phyloP scores from a whole-genome alignment of 768 basidiomycete species.

The Lentinula lateritia region DNA sequence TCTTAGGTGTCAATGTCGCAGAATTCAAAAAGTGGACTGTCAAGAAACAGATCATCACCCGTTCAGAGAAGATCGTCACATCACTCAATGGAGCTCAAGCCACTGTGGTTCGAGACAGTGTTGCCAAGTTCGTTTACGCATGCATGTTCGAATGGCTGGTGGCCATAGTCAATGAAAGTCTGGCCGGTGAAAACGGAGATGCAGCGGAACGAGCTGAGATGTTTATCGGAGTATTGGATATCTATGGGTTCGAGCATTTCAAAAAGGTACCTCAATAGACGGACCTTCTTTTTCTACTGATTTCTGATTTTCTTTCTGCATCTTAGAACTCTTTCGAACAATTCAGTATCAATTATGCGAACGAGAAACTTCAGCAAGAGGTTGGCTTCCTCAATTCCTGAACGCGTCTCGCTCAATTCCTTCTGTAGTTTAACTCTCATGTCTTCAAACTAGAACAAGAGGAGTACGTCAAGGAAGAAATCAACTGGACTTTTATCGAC shows the following conservation, averaged over 20 bases:
- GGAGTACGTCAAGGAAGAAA: slow-evolving; percentile 97
- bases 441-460: slow-evolving; percentile 99
- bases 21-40: slow-evolving; percentile 99
- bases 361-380: slow-evolving; percentile 97
- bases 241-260: slow-evolving; percentile 96
- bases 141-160: slow-evolving; percentile 99
- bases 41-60: slow-evolving; percentile 95
- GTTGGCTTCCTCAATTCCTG: slow-evolving; percentile 31
- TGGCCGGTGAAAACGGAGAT: slow-evolving; percentile 92
- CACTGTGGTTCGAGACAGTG: slow-evolving; percentile 90
- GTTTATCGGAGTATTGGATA: slow-evolving; percentile 99
- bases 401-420: background rate
- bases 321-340: slow-evolving; percentile 86
- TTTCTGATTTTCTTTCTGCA: background rate
- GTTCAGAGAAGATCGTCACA: slow-evolving; percentile 93
- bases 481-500: slow-evolving; percentile 99
- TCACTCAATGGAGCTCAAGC: slow-evolving; percentile 83
- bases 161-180: slow-evolving; percentile 92
- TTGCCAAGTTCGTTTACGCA: slow-evolving; percentile 98
- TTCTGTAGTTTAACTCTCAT: slow-evolving; percentile 88
- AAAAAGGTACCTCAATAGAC: slow-evolving; percentile 64
- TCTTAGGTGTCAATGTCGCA: slow-evolving; percentile 81
- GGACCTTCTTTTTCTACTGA: background rate
- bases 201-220: slow-evolving; percentile 88
- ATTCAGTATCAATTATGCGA: slow-evolving; percentile 99